These are phyloP conservation scores for Helicostylum pulchrum DNA, from an alignment of 192 early-diverging fungal species.

Conservation along the genomic window DNA sequence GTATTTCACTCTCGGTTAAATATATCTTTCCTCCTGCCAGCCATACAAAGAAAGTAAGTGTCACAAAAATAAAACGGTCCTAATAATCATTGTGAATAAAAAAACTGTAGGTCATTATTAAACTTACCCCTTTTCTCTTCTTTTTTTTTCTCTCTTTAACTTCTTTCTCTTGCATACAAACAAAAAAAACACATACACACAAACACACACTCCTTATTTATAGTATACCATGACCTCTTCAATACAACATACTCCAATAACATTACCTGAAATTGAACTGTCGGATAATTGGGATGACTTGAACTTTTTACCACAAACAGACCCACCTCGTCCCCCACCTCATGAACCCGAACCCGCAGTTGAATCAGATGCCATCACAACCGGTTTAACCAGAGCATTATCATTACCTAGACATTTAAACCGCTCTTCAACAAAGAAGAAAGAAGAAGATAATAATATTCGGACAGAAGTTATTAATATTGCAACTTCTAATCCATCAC, in stretches of 20 bases:
- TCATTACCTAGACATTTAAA: conserved; percentile 3
- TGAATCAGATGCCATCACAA: neutral
- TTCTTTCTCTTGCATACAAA: neutral
- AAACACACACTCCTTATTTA: neutral
- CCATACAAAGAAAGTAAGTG: too few species aligned
- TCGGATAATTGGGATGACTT: conserved; percentile 8
- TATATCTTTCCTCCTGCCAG: too few species aligned
- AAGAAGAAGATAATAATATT: conserved; percentile 1
- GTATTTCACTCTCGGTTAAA: too few species aligned
- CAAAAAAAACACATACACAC: too few species aligned
- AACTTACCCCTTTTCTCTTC: neutral
- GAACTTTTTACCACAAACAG: neutral
- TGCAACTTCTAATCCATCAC: conserved; percentile 27
- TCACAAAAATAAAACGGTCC: too few species aligned
- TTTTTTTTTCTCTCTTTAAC: neutral
- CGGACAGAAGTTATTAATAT: conserved; percentile 28
- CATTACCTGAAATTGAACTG: conserved; percentile 9
- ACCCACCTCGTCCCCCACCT: neutral
- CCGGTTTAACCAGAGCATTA: conserved; percentile 1
- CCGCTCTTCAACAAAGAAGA: neutral
- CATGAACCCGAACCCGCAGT: neutral
- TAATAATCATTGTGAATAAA: too few species aligned
- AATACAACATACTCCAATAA: neutral
- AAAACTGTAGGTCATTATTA: too few species aligned
- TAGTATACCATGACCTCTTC: neutral